Conservation (phyloP, 2,329 filamentous ascomycete genomes). For the Diplocarpon mali region DNA sequence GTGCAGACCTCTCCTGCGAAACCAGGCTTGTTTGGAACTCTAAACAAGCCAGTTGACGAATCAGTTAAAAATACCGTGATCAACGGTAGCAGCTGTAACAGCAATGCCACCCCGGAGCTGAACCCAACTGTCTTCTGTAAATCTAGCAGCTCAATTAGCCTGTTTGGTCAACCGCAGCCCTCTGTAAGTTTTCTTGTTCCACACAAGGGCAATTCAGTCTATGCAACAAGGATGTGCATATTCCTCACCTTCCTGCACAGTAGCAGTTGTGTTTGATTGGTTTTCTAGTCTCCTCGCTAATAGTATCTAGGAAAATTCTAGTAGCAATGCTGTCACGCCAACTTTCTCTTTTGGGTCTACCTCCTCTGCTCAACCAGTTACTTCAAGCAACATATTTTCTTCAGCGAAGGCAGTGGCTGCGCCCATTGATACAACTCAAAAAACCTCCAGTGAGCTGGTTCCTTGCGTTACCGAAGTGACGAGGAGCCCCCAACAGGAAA, state of each 20-base stretch:
- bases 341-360: background rate
- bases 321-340: background rate
- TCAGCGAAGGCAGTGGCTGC: slow-evolving; percentile 12
- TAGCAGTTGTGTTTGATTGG: background rate
- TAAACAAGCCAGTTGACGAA: slow-evolving; percentile 17
- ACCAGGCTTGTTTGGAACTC: slow-evolving; percentile 12
- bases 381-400: slow-evolving; percentile 8
- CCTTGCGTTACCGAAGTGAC: slow-evolving; percentile 4
- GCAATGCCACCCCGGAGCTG: background rate
- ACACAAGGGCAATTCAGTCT: background rate
- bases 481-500: background rate
- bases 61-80: slow-evolving; percentile 9
- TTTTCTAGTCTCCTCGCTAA: background rate
- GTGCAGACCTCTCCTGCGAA: slow-evolving; percentile 1
- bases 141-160: background rate
- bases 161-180: slow-evolving; percentile 3
- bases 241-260: background rate
- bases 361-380: background rate
- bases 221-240: background rate
- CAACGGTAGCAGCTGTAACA: slow-evolving; percentile 1
- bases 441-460: slow-evolving; percentile 13
- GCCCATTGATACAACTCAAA: slow-evolving; percentile 11
- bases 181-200: slow-evolving; percentile 6
- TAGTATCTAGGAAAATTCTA: background rate
- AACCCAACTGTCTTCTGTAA: background rate